phyloP scores from a whole-genome alignment of 2,329 filamentous ascomycete genomes.

The Berkeleyomyces rouxiae region DNA sequence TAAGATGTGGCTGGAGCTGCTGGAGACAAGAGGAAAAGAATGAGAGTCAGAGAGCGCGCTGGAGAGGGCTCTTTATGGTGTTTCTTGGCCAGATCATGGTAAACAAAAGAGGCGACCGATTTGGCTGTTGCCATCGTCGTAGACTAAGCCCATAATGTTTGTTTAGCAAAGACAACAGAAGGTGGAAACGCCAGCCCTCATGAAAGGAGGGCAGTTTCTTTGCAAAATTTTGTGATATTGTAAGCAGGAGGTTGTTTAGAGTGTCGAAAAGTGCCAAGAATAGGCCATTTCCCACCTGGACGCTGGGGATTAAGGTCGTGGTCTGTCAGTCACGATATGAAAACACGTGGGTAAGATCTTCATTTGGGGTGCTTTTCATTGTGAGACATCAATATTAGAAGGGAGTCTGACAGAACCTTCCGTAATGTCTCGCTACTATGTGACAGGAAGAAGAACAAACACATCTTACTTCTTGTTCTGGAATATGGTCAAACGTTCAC shows the following conservation, averaged over 20 bases:
- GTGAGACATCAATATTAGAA: not conserved
- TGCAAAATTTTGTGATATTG: not conserved
- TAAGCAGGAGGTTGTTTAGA: not conserved
- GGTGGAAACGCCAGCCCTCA: not conserved
- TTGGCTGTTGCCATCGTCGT: not conserved
- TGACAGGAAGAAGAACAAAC: not conserved
- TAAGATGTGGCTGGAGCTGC: constrained; percentile 8
- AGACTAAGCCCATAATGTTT: not conserved
- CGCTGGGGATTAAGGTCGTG: not conserved
- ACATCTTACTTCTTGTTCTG: not conserved
- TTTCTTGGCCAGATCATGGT: not conserved
- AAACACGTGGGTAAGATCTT: not conserved
- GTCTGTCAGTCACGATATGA: not conserved
- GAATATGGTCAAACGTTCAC: not conserved
- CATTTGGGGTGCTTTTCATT: not conserved
- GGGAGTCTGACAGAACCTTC: not conserved
- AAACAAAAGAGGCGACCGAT: not conserved
- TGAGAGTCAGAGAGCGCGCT: not conserved
- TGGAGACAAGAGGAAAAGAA: constrained; percentile 5
- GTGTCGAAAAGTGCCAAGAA: not conserved
- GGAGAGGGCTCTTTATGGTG: constrained; percentile 1
- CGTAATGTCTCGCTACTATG: no score
- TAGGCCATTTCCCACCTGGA: not conserved
- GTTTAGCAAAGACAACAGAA: not conserved
- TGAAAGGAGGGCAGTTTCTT: not conserved